phyloP scores from a whole-genome alignment of 352 stramenopile species.

The Pythium diclinum region DNA sequence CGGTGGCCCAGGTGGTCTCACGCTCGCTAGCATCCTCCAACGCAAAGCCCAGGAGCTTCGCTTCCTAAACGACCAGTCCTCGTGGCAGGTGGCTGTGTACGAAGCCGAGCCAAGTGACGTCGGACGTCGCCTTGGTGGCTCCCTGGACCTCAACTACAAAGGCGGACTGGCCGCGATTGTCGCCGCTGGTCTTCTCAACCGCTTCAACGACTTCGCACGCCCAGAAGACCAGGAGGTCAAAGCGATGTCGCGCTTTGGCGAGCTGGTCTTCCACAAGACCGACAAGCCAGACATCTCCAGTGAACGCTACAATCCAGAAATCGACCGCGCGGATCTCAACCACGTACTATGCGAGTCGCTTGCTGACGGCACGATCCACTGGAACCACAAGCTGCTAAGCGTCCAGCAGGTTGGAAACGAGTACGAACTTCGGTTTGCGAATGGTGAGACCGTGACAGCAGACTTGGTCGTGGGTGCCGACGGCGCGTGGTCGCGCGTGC shows the following conservation, averaged over 20 bases:
- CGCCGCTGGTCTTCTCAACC: constrained; percentile 9
- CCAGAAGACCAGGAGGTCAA: constrained; percentile 21
- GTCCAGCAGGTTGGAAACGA: not conserved
- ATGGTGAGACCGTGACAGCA: constrained; percentile 3
- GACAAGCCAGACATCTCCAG: constrained; percentile 4
- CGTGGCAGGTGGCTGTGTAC: constrained; percentile 14
- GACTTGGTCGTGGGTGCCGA: constrained; percentile 23
- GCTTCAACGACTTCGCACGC: constrained; percentile 13
- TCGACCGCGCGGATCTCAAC: constrained; percentile 23
- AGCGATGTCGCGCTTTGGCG: constrained; percentile 7
- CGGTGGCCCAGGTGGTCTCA: constrained; percentile 20
- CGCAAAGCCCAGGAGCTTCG: constrained; percentile 9
- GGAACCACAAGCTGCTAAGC: constrained; percentile 16
- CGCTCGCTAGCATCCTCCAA: constrained; percentile 22
- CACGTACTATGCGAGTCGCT: constrained; percentile 20
- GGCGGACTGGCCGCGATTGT: constrained; percentile 14
- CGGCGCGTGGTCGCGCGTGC: constrained; percentile 23
- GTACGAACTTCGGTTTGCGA: constrained; percentile 16
- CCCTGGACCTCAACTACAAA: constrained; percentile 17
- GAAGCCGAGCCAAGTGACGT: constrained; percentile 13
- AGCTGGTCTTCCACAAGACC: constrained; percentile 13
- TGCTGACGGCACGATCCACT: constrained; percentile 7
- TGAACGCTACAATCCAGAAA: constrained; percentile 19
- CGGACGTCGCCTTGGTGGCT: constrained; percentile 13
- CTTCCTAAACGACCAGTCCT: not conserved